Conservation (phyloP, 1,284 basidiomycete genomes). For the Takashimella tepidaria region DNA sequence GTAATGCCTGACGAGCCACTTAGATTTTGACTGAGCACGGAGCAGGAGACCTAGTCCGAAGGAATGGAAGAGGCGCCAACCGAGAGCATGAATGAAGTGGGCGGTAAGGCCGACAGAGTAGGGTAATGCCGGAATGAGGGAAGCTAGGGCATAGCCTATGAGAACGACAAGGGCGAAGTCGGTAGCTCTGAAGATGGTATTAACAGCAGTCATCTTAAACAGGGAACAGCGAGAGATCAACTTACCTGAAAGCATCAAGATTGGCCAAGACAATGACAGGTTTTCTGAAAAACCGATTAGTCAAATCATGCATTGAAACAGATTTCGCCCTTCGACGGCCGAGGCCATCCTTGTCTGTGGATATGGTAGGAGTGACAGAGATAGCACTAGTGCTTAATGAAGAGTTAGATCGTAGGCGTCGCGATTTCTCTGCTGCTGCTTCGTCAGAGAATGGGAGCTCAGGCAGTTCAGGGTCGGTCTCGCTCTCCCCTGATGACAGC, state of each 20-base stretch:
- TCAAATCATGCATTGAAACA: conserved; percentile 77
- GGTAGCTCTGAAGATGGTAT: conserved; percentile 52
- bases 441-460: conserved; percentile 26
- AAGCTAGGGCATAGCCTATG: conserved; percentile 55
- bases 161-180: conserved; percentile 64
- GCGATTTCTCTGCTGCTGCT: conserved; percentile 10
- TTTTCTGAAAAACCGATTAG: conserved; percentile 84
- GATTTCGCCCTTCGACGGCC: conserved; percentile 24
- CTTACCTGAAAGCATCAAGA: conserved; percentile 76
- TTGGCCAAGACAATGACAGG: conserved; percentile 78
- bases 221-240: conserved; percentile 4
- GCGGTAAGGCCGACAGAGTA: conserved; percentile 53
- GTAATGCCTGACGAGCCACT: conserved; percentile 90
- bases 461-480: conserved; percentile 54
- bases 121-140: conserved; percentile 47
- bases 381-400: conserved; percentile 18
- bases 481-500: conserved; percentile 55
- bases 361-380: conserved; percentile 8
- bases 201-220: background rate
- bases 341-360: background rate
- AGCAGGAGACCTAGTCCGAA: conserved; percentile 81
- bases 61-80: conserved; percentile 84
- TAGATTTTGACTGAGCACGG: conserved; percentile 74
- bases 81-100: conserved; percentile 75
- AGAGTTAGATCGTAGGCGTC: conserved; percentile 31